phyloP scores from a whole-genome alignment of 176 grass and related monocot genomes.

The Oryza punctata region DNA sequence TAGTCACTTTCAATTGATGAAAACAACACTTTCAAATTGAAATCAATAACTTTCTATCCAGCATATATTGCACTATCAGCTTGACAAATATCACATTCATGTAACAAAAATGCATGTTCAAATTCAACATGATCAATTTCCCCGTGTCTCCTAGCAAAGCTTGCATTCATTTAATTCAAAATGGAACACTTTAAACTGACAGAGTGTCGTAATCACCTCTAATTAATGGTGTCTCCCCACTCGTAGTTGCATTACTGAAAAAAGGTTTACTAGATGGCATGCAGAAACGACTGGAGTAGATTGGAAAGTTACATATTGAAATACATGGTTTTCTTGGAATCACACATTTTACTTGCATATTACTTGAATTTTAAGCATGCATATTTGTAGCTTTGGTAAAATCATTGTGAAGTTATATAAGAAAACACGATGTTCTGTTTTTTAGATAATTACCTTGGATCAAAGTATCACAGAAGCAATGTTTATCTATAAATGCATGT shows the following conservation, averaged over 20 bases:
- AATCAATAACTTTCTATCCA: not conserved
- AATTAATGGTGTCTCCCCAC: not conserved
- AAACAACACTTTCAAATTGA: not conserved
- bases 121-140: not conserved
- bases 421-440: no score
- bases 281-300: not conserved
- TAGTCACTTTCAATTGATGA: not conserved
- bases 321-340: no score
- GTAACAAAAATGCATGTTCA: not conserved
- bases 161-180: not conserved
- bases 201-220: not conserved
- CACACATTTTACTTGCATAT: no score
- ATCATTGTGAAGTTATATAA: no score
- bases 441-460: no score
- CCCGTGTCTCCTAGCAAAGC: not conserved
- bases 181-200: not conserved
- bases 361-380: no score
- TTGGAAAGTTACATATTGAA: not conserved
- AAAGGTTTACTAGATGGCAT: not conserved
- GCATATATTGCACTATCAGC: not conserved
- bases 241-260: not conserved
- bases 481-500: no score
- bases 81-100: not conserved
- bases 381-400: no score
- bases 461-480: no score